Percentiles rank a stretch among this genome's conserved stretches.
phyloP scores from a whole-genome alignment of 306 rosid species.

The Cercis canadensis region DNA sequence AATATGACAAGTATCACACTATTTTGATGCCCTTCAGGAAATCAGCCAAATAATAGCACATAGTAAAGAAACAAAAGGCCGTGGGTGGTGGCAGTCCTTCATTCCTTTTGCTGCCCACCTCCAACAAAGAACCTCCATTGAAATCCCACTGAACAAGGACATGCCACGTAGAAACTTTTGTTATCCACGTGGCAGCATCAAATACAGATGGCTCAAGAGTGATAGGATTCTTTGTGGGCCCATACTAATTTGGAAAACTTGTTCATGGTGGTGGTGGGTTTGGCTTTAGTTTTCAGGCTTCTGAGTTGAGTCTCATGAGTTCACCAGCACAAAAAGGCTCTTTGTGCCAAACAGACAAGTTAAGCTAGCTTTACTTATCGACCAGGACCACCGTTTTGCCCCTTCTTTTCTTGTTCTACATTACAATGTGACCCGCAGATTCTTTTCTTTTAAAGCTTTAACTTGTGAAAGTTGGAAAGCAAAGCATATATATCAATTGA shows the following conservation, averaged over 20 bases:
- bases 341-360: constrained; percentile 32
- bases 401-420: constrained; percentile 44
- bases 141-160: constrained; percentile 28
- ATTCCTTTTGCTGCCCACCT: constrained; percentile 2
- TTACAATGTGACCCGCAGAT: constrained; percentile 25
- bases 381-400: constrained; percentile 36
- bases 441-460: constrained; percentile 51
- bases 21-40: no score
- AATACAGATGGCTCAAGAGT: constrained; percentile 24
- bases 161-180: constrained; percentile 10
- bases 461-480: constrained; percentile 11
- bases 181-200: constrained; percentile 32
- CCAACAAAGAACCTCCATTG: neutral
- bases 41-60: no score
- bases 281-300: neutral
- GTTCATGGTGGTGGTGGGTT: neutral
- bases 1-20: no score
- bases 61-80: no score
- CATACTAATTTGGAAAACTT: constrained; percentile 8
- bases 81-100: no score
- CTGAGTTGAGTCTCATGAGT: no score
- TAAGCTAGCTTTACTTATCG: constrained; percentile 32
- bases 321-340: constrained; percentile 32
- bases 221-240: constrained; percentile 14
- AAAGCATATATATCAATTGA: constrained; percentile 13